Base-by-base conservation (phyloP, 805 yeast species). In the Kazachstania psychrophila region DNA sequence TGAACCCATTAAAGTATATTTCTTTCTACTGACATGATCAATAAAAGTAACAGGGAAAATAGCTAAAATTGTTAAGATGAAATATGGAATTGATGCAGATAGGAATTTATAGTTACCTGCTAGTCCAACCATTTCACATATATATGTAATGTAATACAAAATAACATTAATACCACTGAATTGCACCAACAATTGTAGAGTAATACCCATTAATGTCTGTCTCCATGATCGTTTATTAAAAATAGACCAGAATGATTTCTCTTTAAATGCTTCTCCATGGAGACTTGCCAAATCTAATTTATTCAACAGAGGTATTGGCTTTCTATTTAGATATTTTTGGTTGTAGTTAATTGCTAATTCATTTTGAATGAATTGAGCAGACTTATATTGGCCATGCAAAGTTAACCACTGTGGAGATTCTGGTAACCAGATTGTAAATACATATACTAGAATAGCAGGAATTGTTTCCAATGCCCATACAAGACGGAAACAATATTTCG, bases 391-490 rank as follows among this genome's bases (percentile, higher is more conserved):
- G 6, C 58, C 57, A 17, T 41, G 46, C 4, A 44, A 15, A 0
- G 69, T 69, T 18, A 31, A 25, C 38, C 40, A 24, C 11, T 17
- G 12, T 10, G 28, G 34, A 14, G 25, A 25, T 35, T 76, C 81
- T 2, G 79, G 49, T 23, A 47, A 25, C 43, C 43, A 48, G 11
- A 39, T 14, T 4, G 45, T 38, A 16, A 27, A 34, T 2, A 40
- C 24, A 28, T 47, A 32, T 10, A 44, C 28, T 5, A 41, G 17
- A 6, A 41, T 22, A 9, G 69, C 65, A 54, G 86, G 66, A 53
- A 78, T 44, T 56, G 70, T 58, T 62, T 72, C 67, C 61, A 82
- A 30, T 51, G 74, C 64, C 82, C 88, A 67, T 39, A 76, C 81
- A 16, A 73, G 53, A 49, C 88, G 68, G 70, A 79, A 78, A 34